These are phyloP conservation scores for Vitis amurensis DNA, from an alignment of 164 flowering plant species.

Conservation along the genomic window DNA sequence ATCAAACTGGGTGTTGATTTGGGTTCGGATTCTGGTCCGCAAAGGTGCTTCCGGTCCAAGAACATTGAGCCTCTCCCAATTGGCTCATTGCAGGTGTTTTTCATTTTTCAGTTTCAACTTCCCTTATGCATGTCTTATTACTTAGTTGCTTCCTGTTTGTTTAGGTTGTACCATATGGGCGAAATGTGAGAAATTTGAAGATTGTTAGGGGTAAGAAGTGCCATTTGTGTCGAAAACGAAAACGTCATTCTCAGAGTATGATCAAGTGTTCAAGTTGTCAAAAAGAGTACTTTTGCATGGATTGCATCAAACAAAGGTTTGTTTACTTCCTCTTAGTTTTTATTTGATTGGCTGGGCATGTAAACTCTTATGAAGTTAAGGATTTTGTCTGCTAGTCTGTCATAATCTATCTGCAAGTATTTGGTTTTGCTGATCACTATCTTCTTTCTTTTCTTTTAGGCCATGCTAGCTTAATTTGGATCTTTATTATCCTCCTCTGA, in stretches of 20 bases:
- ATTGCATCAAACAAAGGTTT: conserved; percentile 59
- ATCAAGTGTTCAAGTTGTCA: conserved; percentile 57
- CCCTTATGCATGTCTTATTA: background rate
- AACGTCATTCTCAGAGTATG: conserved; percentile 23
- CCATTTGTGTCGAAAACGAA: conserved; percentile 54
- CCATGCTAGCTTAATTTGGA: no score
- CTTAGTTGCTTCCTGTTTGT: conserved; percentile 1
- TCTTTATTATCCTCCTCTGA: no score
- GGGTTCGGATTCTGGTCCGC: conserved; percentile 13
- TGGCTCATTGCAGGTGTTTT: conserved; percentile 60
- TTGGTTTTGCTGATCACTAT: no score
- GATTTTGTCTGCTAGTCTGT: no score
- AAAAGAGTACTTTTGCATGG: conserved; percentile 53
- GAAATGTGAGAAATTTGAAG: conserved; percentile 30
- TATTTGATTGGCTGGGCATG: background rate
- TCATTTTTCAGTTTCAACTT: background rate
- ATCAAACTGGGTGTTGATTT: conserved; percentile 47
- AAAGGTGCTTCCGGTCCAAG: conserved; percentile 70
- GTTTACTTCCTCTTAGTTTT: conserved; percentile 1
- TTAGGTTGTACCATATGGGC: conserved; percentile 51
- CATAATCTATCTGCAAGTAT: no score
- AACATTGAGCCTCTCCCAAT: conserved; percentile 68
- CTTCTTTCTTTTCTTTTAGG: no score
- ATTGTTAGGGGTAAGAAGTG: conserved; percentile 42
- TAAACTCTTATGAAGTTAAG: background rate